phyloP scores from a whole-genome alignment of 2,329 filamentous ascomycete genomes.

The Colletotrichum camelliae region DNA sequence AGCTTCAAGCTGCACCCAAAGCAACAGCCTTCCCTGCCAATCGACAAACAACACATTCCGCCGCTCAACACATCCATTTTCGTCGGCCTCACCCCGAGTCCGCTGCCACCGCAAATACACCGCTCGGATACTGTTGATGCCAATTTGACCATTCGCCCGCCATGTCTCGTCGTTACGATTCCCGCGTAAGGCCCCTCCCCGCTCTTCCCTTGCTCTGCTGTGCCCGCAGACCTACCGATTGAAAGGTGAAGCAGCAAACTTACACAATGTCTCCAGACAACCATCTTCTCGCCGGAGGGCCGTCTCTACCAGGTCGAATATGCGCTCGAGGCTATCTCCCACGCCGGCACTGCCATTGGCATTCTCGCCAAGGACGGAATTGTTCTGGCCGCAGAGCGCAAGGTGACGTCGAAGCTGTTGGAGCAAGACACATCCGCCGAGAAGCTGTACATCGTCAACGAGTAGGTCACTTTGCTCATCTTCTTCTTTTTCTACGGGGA shows the following conservation, averaged over 20 bases:
- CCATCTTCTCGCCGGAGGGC: slow-evolving; percentile 99
- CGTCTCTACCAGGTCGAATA: slow-evolving; percentile 99
- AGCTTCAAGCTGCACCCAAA: slow-evolving; percentile 23
- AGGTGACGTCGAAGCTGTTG: slow-evolving; percentile 98
- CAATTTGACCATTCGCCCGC: slow-evolving; percentile 31
- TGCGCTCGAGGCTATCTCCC: slow-evolving; percentile 97
- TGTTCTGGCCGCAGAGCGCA: slow-evolving; percentile 95
- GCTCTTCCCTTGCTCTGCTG: slow-evolving; percentile 28
- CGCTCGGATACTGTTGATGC: background rate
- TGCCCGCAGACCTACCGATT: background rate
- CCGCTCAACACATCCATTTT: background rate
- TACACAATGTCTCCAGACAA: slow-evolving; percentile 69
- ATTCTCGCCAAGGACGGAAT: slow-evolving; percentile 98
- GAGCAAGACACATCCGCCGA: slow-evolving; percentile 99
- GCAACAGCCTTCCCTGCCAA: slow-evolving; percentile 18
- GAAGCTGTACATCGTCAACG: slow-evolving; percentile 99
- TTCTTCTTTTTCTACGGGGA: background rate
- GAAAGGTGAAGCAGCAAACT: slow-evolving; percentile 20
- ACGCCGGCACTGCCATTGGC: slow-evolving; percentile 94
- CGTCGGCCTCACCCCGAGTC: slow-evolving; percentile 1
- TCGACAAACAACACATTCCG: slow-evolving; percentile 6
- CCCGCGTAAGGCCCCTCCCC: slow-evolving; percentile 69
- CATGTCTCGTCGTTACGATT: slow-evolving; percentile 98
- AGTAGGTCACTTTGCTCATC: slow-evolving; percentile 62
- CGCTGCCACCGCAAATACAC: background rate